Percentiles rank a stretch among this genome's conserved stretches.
phyloP scores from a whole-genome alignment of 192 early-diverging fungal species.

The Backusella australiensis region DNA sequence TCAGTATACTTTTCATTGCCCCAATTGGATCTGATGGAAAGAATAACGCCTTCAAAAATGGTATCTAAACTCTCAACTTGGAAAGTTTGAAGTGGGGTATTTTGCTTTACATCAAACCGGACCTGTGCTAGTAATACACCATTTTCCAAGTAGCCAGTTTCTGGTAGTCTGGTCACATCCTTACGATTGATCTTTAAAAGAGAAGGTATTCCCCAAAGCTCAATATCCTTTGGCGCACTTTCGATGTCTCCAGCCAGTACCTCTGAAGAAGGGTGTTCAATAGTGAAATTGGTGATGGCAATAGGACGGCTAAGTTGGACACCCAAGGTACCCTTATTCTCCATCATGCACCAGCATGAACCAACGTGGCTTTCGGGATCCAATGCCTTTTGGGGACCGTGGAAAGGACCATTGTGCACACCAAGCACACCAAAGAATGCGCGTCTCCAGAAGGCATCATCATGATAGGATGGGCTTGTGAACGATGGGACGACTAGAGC shows the following conservation, averaged over 20 bases:
- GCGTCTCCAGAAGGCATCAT: slow-evolving; percentile 21
- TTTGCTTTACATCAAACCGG: slow-evolving; percentile 48
- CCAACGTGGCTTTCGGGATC: slow-evolving; percentile 54
- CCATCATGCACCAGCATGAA: slow-evolving; percentile 75
- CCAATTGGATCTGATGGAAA: slow-evolving; percentile 69
- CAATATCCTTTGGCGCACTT: slow-evolving; percentile 63
- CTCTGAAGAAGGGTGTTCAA: slow-evolving; percentile 65
- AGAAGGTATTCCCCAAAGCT: slow-evolving; percentile 55
- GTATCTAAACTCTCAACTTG: slow-evolving; percentile 16
- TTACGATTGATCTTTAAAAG: neutral
- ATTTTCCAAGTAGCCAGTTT: neutral
- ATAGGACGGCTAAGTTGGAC: slow-evolving; percentile 59
- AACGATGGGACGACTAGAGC: slow-evolving; percentile 58
- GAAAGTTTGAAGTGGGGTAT: slow-evolving; percentile 44
- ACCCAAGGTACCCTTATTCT: slow-evolving; percentile 57
- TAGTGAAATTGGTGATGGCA: slow-evolving; percentile 55
- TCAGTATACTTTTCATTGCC: slow-evolving; percentile 71
- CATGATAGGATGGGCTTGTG: slow-evolving; percentile 60
- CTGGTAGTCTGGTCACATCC: neutral
- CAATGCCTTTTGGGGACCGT: slow-evolving; percentile 40
- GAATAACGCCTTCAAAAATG: slow-evolving; percentile 46
- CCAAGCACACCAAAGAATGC: slow-evolving; percentile 31
- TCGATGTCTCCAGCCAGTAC: slow-evolving; percentile 51
- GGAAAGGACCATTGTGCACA: slow-evolving; percentile 34
- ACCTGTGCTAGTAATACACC: slow-evolving; percentile 12